Evolutionary conservation across 1,284 basidiomycete genomes (phyloP).

Genomic region (Sporisorium scitamineum): DNA sequence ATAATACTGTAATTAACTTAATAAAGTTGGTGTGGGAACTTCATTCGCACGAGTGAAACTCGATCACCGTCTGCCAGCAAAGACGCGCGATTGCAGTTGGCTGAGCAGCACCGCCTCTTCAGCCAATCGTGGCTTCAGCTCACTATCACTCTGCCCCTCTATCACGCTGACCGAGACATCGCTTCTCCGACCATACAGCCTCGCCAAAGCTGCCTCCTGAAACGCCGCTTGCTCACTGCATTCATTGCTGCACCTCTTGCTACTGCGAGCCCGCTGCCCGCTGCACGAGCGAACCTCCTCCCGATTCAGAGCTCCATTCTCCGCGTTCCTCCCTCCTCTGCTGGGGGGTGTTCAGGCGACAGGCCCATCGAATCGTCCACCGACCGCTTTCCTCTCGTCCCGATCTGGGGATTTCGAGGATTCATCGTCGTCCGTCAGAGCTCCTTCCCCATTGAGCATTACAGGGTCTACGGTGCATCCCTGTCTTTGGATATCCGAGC

Average conservation of each 20-base stretch:
- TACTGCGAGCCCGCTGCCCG: background rate
- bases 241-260: background rate
- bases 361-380: background rate
- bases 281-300: background rate
- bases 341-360: too few species aligned
- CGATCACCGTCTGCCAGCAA: slow-evolving; percentile 5
- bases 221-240: background rate
- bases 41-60: slow-evolving; percentile 3
- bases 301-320: slow-evolving; percentile 1
- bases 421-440: background rate
- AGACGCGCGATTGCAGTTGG: slow-evolving; percentile 4
- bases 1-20: background rate
- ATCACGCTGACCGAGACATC: background rate
- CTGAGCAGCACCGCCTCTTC: too few species aligned
- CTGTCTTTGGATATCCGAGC: background rate
- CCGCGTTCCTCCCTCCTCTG: background rate
- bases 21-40: too few species aligned
- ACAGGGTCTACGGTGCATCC: background rate
- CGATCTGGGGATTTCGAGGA: background rate
- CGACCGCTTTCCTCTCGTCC: background rate
- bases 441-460: background rate
- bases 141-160: background rate
- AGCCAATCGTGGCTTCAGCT: too few species aligned
- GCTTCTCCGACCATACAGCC: slow-evolving; percentile 5
- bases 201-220: slow-evolving; percentile 2